Conservation (phyloP, 306 rosid species). For the Calophaca sinica region DNA sequence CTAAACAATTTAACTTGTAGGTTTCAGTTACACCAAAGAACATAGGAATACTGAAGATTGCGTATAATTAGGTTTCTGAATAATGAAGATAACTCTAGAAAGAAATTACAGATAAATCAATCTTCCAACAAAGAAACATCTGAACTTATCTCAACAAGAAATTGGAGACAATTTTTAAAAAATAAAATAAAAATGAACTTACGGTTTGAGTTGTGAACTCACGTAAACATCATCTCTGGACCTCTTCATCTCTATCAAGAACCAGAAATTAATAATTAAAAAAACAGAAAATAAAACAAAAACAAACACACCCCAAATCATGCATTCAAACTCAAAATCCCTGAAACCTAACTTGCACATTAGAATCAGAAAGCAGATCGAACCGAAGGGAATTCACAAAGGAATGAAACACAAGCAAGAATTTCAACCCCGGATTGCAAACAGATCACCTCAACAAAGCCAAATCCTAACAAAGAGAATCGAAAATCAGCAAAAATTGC, state of each 20-base stretch:
- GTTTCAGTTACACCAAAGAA: conserved; percentile 6
- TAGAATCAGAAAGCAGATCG: conserved; percentile 78
- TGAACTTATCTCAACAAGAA: conserved; percentile 36
- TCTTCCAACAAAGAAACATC: conserved; percentile 27
- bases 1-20: background rate
- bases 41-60: background rate
- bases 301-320: conserved; percentile 55
- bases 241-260: conserved; percentile 77
- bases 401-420: conserved; percentile 44
- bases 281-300: background rate
- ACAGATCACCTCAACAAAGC: conserved; percentile 65
- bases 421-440: conserved; percentile 57
- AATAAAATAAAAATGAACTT: conserved; percentile 40
- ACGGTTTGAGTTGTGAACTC: conserved; percentile 91
- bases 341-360: conserved; percentile 56
- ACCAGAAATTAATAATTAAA: background rate
- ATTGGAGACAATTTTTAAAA: background rate
- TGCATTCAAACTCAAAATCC: conserved; percentile 63
- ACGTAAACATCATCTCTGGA: conserved; percentile 78
- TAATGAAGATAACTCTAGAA: background rate
- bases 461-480: conserved; percentile 54
- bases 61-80: conserved; percentile 1
- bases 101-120: background rate
- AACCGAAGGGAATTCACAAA: conserved; percentile 49
- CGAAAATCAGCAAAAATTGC: conserved; percentile 25